Percentiles rank a stretch among this genome's conserved stretches.
These are phyloP conservation scores for Talaromyces sp. DNA, from an alignment of 2,329 filamentous ascomycete species.

Conservation along the genomic window DNA sequence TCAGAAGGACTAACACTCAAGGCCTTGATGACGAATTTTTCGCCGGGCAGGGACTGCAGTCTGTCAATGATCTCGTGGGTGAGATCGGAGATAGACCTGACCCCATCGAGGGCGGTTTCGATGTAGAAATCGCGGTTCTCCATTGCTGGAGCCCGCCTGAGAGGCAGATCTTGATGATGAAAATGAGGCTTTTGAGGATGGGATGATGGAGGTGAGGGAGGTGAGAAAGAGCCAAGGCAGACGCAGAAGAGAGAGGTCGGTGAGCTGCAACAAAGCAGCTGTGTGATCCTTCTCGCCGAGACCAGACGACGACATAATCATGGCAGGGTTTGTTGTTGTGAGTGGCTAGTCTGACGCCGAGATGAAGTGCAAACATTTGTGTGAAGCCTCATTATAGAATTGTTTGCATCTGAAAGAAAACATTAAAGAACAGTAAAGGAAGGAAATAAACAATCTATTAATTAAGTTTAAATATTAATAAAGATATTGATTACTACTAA, in stretches of 20 bases:
- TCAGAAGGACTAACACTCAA: neutral
- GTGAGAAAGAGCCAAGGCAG: neutral
- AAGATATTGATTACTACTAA: neutral
- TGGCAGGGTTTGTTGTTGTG: neutral
- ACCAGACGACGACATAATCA: neutral
- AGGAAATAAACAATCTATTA: neutral
- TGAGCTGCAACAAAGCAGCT: neutral
- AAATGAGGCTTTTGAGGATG: neutral
- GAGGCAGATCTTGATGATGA: neutral
- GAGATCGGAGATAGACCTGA: neutral
- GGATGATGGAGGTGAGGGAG: too few species aligned
- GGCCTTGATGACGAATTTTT: neutral
- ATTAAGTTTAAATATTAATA: neutral
- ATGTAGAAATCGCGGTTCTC: neutral
- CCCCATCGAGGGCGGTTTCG: neutral
- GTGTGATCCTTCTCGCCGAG: neutral
- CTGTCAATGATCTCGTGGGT: neutral
- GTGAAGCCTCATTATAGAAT: neutral
- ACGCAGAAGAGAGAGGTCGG: neutral
- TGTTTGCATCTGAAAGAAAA: neutral
- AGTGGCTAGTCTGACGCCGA: neutral
- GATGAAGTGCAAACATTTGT: neutral
- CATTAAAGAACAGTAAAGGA: neutral
- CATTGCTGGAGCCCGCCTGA: neutral
- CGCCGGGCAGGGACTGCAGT: neutral